phyloP scores from a whole-genome alignment of 116 monocot species.

The Papilionanthe hybrid region DNA sequence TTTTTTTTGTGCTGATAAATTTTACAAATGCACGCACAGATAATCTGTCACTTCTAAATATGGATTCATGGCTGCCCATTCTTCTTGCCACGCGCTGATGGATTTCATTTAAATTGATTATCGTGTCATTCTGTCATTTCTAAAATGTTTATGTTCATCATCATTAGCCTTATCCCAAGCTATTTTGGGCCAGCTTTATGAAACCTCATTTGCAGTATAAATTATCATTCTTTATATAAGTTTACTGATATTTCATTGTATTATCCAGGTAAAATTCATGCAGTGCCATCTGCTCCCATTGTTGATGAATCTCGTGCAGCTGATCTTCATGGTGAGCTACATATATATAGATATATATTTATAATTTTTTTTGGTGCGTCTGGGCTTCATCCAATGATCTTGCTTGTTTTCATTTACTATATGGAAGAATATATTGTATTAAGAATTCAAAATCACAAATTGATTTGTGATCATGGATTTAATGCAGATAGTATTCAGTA shows the following conservation, averaged over 20 bases:
- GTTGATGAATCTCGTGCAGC: conserved; percentile 25
- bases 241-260: not conserved
- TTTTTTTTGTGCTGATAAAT: not conserved
- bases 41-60: not conserved
- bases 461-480: too few relatives aligned
- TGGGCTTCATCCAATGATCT: not conserved
- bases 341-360: too few relatives aligned
- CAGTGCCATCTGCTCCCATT: conserved; percentile 37
- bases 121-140: not conserved
- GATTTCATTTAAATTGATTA: not conserved
- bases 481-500: too few relatives aligned
- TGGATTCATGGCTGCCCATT: too few relatives aligned
- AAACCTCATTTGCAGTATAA: not conserved
- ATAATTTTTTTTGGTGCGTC: not conserved
- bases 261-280: conserved; percentile 25
- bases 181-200: not conserved
- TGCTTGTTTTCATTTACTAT: too few relatives aligned
- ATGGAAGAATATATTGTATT: too few relatives aligned
- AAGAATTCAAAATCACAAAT: too few relatives aligned
- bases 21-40: not conserved
- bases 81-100: not conserved
- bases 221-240: not conserved
- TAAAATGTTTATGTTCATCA: not conserved
- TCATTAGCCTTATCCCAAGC: not conserved
- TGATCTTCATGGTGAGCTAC: conserved; percentile 27